Base-by-base conservation (phyloP, 495 filamentous ascomycete species). In the Daldinia concentrica region DNA sequence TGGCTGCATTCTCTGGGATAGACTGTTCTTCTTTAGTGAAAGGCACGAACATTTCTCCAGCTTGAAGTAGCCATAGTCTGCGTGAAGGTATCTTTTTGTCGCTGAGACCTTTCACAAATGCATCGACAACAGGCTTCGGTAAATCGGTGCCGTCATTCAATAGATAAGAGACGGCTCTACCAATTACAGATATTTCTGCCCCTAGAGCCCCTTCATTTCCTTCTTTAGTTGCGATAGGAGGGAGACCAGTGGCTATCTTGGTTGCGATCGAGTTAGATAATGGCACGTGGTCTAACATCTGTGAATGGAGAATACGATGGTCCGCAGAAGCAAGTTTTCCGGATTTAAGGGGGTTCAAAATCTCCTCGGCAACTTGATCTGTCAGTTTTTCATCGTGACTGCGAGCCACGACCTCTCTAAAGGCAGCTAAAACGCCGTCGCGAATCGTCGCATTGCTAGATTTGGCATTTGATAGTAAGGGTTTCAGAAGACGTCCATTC, bases 381-480 rank as follows among this genome's bases (percentile, higher is more conserved):
- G 95, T 79, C 14, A 82, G 76, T 3, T 80, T 68, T 27, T 85
- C 82, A 63, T 90, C 85, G 12, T 86, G 80, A 65, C 86, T 92
- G 27, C 84, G 84, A 11, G 87, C 81, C 17, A 93, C 78, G 3
- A 89, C 85, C 61, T 84, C 81, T 63, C 74, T 80, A 78, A 98
- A 97, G 1, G 90, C 91, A 22, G 84, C 84, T 11, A 92, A 75
- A 22, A 91, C 92, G 9, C 92, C 93, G 58, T 87, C 88, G 48
- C 95, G 88, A 59, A 98, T 92, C 2, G 76, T 78, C 4, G 86
- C 80, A 74, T 96, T 97, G 62, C 91, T 92, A 8, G 95, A 98
- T 80, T 97, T 98, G 80, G 92, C 83, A 79, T 91, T 97, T 19
- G 93, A 88, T 9, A 98, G 75, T 4, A 99, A 79, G 17, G 93